phyloP scores from a whole-genome alignment of 192 early-diverging fungal species.

The Mortierella alpina region DNA sequence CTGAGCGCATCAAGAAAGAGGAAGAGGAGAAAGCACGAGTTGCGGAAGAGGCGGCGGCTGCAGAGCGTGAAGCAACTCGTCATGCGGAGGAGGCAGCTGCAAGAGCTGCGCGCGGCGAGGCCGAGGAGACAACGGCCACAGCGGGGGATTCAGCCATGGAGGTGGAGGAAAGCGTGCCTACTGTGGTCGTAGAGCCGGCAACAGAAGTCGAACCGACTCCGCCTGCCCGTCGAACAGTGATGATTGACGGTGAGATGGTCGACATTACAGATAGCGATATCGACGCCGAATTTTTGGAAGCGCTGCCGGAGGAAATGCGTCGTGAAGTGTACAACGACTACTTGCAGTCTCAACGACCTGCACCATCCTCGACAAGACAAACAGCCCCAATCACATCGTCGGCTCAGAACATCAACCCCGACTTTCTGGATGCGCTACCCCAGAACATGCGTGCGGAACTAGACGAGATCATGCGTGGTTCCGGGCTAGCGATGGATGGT shows the following conservation, averaged over 20 bases:
- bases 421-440: conserved; percentile 94
- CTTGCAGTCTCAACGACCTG: conserved; percentile 53
- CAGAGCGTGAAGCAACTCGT: conserved; percentile 51
- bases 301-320: conserved; percentile 93
- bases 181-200: conserved; percentile 14
- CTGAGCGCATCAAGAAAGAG: conserved; percentile 56
- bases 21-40: conserved; percentile 47
- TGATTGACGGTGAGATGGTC: conserved; percentile 80
- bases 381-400: conserved; percentile 35
- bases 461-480: conserved; percentile 69
- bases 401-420: conserved; percentile 67
- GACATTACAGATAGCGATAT: conserved; percentile 97
- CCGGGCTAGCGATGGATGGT: conserved; percentile 16
- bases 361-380: conserved; percentile 20
- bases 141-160: conserved; percentile 46
- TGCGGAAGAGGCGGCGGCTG: conserved; percentile 41
- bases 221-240: conserved; percentile 66
- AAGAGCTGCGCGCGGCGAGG: conserved; percentile 30
- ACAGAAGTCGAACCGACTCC: conserved; percentile 27
- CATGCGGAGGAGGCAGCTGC: conserved; percentile 37
- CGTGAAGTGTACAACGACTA: conserved; percentile 93
- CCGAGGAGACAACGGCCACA: conserved; percentile 29
- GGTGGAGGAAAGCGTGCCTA: conserved; percentile 13
- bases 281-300: conserved; percentile 92
- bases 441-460: conserved; percentile 92